Evolutionary conservation across 78 protist genomes (phyloP), one percentile per base, ranked within the genome.

Genomic region (Dictyostelium brefeldianum): DNA sequence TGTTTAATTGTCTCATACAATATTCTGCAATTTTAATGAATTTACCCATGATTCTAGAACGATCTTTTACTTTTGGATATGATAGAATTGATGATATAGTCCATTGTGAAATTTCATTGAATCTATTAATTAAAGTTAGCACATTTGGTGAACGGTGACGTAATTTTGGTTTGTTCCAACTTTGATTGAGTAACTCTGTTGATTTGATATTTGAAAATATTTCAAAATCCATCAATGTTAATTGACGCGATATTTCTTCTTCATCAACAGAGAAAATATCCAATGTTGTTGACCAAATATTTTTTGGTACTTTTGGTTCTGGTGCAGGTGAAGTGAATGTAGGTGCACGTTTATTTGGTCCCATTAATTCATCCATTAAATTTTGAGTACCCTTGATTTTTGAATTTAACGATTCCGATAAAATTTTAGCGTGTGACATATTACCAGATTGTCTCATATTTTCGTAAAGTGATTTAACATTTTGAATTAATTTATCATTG

Each of bases 111-210:
- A 80, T 89, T 57, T 81, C 89, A 62, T 94, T 94, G 90, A 85
- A 83, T 25, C 96, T 53, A 25, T 56, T 50, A 43, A 94, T 94
- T 9, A 94, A 47, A 7, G 59, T 50, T 17, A 94, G 48, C 10
- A 81, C 96, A 56, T 94, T 65, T 15, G 96, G 97, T 8, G 98
- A 92, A 48, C 96, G 71, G 46, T 95, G 89, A 51, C 90, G 75
- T 31, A 87, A 27, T 59, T 93, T 92, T n/a, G 91, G 87, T 79
- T 96, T 94, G 78, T 82, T 91, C 98, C 98, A 96, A 17, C 94
- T 87, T 51, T 83, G 94, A 59, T 96, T 95, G 14, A 96, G 43
- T 17, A 96, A 57, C 70, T 96, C 98, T 4, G 84, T 36, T 3
- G 96, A n/a, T 69, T 89, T 96, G 18, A 91, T 96, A 41, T 64